These are phyloP conservation scores for Dendrobium catenatum DNA, from an alignment of 106 monocot species.

Conservation along the genomic window DNA sequence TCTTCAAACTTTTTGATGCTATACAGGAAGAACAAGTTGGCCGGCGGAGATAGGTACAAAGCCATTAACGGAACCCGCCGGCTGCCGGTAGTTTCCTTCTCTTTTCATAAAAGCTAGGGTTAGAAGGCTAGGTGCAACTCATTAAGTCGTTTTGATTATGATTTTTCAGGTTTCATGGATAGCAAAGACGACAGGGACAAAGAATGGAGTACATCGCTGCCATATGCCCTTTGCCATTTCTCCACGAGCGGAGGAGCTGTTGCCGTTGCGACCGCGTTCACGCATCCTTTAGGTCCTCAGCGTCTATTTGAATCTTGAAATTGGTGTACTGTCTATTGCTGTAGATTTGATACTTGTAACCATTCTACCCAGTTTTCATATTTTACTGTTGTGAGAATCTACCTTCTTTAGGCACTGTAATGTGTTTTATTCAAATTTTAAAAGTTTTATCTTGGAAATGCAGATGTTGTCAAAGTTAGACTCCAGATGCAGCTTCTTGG, in stretches of 20 bases:
- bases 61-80: too few relatives aligned
- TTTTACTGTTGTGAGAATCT: too few relatives aligned
- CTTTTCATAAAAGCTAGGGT: constrained; percentile 1
- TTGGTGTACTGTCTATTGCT: neutral
- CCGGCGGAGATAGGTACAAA: too few relatives aligned
- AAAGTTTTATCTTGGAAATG: constrained; percentile 10
- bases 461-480: constrained; percentile 95
- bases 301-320: neutral
- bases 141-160: neutral
- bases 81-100: neutral
- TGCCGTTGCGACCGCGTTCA: constrained; percentile 69
- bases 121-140: neutral
- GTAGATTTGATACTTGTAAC: too few relatives aligned
- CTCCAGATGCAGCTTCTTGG: constrained; percentile 97
- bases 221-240: constrained; percentile 58
- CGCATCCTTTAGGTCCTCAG: constrained; percentile 63
- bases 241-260: constrained; percentile 71
- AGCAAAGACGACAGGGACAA: neutral
- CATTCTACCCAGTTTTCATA: too few relatives aligned
- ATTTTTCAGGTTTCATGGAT: neutral
- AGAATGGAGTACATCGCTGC: neutral
- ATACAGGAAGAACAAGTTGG: too few relatives aligned
- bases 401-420: too few relatives aligned
- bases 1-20: too few relatives aligned
- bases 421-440: neutral